These are phyloP conservation scores for Candida nitratophila DNA, from an alignment of 805 yeast species.

Conservation along the genomic window DNA sequence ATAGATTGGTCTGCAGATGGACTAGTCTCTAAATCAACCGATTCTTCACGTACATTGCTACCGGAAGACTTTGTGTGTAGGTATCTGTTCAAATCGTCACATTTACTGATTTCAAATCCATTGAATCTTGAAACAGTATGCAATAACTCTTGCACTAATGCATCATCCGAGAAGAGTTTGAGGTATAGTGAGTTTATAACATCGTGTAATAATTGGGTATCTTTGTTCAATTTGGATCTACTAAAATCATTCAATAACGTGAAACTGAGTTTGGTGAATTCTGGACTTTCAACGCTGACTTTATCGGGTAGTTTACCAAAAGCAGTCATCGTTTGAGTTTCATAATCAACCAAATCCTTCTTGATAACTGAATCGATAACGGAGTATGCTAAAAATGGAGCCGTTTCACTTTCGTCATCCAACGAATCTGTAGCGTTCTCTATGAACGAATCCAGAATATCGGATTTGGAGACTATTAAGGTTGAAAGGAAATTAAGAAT, in stretches of 20 bases:
- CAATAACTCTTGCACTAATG: constrained; percentile 7
- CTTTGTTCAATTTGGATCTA: constrained; percentile 12
- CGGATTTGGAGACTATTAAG: constrained; percentile 11
- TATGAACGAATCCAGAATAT: constrained; percentile 13
- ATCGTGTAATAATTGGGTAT: constrained; percentile 16
- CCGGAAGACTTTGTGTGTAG: constrained; percentile 10
- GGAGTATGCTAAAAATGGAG: constrained; percentile 19
- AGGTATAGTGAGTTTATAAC: constrained; percentile 27
- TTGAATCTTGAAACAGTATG: constrained; percentile 7
- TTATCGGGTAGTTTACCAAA: background rate
- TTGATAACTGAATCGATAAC: constrained; percentile 22
- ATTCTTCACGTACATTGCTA: background rate
- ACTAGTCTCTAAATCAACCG: too few species aligned
- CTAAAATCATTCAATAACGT: constrained; percentile 23
- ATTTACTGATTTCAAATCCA: constrained; percentile 14
- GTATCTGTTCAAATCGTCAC: constrained; percentile 14
- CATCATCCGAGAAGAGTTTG: constrained; percentile 19
- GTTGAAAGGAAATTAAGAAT: constrained; percentile 16
- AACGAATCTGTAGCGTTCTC: constrained; percentile 21
- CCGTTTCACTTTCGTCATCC: constrained; percentile 14
- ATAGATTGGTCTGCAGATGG: constrained; percentile 4
- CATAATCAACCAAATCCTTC: constrained; percentile 12
- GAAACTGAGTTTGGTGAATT: constrained; percentile 25
- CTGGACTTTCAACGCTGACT: background rate
- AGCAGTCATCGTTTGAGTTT: background rate